Evolutionary conservation across 768 basidiomycete species (phyloP).

Genomic region (Auricularia sp.): DNA sequence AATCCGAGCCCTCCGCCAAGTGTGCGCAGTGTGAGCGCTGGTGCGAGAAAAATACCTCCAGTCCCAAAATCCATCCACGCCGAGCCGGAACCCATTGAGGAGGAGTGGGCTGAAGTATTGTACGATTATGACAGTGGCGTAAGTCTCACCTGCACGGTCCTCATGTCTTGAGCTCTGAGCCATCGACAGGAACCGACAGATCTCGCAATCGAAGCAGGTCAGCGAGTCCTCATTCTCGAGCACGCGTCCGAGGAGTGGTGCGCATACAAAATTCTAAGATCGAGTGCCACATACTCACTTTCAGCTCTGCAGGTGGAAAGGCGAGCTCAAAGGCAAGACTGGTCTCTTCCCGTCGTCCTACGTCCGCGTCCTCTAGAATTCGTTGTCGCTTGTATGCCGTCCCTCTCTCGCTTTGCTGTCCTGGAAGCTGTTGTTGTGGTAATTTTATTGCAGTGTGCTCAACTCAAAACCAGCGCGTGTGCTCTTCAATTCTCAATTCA

Average conservation of each 20-base stretch:
- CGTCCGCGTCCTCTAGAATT: conserved; percentile 42
- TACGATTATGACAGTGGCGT: conserved; percentile 68
- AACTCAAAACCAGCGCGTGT: too few relatives aligned
- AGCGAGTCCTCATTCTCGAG: conserved; percentile 53
- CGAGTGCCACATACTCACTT: conserved; percentile 1
- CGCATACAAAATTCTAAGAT: conserved; percentile 11
- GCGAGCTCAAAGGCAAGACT: conserved; percentile 44
- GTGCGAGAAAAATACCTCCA: not conserved
- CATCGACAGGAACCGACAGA: conserved; percentile 53
- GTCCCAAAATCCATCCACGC: not conserved
- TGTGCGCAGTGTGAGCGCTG: conserved; percentile 20
- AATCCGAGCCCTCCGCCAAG: conserved; percentile 18
- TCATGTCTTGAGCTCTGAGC: not conserved
- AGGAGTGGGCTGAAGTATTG: conserved; percentile 66
- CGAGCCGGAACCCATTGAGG: conserved; percentile 19
- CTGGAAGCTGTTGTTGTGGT: not conserved
- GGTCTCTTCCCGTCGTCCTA: conserved; percentile 63
- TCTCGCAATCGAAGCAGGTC: conserved; percentile 44
- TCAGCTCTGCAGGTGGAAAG: conserved; percentile 47
- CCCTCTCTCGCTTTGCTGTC: not conserved
- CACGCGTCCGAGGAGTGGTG: conserved; percentile 70
- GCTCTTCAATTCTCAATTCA: not conserved
- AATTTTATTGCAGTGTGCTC: not conserved
- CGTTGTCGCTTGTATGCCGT: too few relatives aligned
- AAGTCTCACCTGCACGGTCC: conserved; percentile 6